These are phyloP conservation scores for Papilionanthe hybrid DNA, from an alignment of 116 monocot genomes.

Conservation along the genomic window DNA sequence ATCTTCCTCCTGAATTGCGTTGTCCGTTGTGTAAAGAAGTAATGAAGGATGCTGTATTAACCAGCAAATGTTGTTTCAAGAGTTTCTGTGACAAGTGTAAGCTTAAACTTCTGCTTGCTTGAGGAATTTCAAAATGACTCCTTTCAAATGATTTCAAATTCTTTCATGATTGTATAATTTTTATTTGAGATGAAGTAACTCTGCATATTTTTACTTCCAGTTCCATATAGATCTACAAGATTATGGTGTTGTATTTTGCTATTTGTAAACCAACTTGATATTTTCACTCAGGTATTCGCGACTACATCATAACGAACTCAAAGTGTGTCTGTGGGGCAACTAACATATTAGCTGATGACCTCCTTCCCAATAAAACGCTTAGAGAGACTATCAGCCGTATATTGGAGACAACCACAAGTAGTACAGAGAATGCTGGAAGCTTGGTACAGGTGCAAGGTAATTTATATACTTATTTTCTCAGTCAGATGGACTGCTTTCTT, in stretches of 20 bases:
- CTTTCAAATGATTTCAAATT: background rate
- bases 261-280: background rate
- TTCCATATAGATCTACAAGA: too few relatives aligned
- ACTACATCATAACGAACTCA: slow-evolving; percentile 42
- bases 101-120: slow-evolving; percentile 8
- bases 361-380: slow-evolving; percentile 51
- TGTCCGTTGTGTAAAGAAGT: slow-evolving; percentile 94
- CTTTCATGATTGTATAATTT: too few relatives aligned
- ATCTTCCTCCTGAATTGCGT: slow-evolving; percentile 72
- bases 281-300: slow-evolving; percentile 40
- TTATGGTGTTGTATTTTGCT: background rate
- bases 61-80: slow-evolving; percentile 91
- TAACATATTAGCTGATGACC: slow-evolving; percentile 51
- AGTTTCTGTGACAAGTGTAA: slow-evolving; percentile 96
- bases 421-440: slow-evolving; percentile 45
- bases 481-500: background rate
- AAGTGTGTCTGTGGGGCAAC: slow-evolving; percentile 48
- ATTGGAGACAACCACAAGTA: slow-evolving; percentile 45
- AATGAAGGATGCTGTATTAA: slow-evolving; percentile 90
- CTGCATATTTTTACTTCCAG: too few relatives aligned
- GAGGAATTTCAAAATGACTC: background rate
- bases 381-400: slow-evolving; percentile 54
- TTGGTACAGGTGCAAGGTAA: slow-evolving; percentile 28
- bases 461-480: background rate
- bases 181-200: too few relatives aligned